Base-by-base conservation (phyloP, 2,329 filamentous ascomycete genomes). In the Scedosporium apiospermum region DNA sequence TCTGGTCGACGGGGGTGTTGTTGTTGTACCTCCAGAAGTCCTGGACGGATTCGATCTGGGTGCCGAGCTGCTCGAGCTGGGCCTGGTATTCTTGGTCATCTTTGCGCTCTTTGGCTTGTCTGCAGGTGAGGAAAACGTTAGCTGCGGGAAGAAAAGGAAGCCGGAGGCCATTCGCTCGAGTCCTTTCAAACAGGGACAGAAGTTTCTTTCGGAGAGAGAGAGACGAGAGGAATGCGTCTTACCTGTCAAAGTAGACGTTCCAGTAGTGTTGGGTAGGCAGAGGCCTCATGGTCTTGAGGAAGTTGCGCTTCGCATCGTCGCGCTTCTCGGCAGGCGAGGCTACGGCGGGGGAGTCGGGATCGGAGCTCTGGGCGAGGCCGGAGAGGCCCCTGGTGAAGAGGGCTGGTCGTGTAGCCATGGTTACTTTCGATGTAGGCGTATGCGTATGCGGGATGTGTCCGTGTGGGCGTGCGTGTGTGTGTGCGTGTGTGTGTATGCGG, bases 11-110 rank as follows among this genome's bases (percentile, higher is more conserved):
- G 16, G 89, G 89, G 46, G 88, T 90, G 75, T 92, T 91, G 77
- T 93, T 92, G 77, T 87, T 86, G 76, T 91, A 89, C 65, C 88
- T 84, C 86, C 89, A 92, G 74, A 93, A 93, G 72, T 93, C 90
- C 82, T 92, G 90, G 53, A 92, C 84, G 21, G 88, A 90, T 78
- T 90, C 89, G 74, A 93, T 87, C 74, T 84, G 82, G 58, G 77
- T 76, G 69, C 82, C 83, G 23, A 88, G 80, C 76, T 86, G 80
- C 71, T 88, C 84, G 57, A 88, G 81, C 66, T 83, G 75, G 62
- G 75, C 76, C 63, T 80, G 77, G 74, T 85, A 86, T 66, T 75
- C 73, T 64, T 74, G 73, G 67, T 78, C 71, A 67, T 64, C 71
- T 64, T 77, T 75, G 68, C 75, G 73, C 44, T 81, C 79, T 67